These are phyloP conservation scores for Colletotrichum viniferum DNA, from an alignment of 2,329 filamentous ascomycete species.

Conservation along the genomic window DNA sequence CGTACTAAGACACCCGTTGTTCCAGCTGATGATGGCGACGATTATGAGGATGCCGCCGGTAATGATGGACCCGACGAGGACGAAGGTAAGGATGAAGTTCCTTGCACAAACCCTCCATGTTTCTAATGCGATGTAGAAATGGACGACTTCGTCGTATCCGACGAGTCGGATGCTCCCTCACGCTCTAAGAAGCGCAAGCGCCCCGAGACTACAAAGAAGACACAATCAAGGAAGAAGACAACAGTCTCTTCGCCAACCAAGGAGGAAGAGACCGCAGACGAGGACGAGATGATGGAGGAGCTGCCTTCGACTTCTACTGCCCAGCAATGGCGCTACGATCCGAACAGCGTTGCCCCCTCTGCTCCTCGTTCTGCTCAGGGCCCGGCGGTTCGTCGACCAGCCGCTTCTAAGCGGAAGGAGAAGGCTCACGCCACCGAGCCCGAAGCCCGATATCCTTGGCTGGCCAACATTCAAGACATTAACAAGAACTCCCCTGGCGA, in stretches of 20 bases:
- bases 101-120: neutral
- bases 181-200: constrained; percentile 78
- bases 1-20: constrained; percentile 57
- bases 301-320: constrained; percentile 72
- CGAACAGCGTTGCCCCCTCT: constrained; percentile 45
- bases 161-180: constrained; percentile 76
- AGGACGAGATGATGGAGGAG: constrained; percentile 61
- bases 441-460: constrained; percentile 86
- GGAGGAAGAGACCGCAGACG: constrained; percentile 43
- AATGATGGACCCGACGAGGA: constrained; percentile 66
- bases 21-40: constrained; percentile 69
- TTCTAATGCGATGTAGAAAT: constrained; percentile 54
- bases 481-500: constrained; percentile 79
- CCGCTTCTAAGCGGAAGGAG: constrained; percentile 46
- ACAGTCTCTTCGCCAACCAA: constrained; percentile 55
- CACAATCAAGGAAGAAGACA: constrained; percentile 65
- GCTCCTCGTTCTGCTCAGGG: constrained; percentile 8
- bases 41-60: constrained; percentile 72
- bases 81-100: constrained; percentile 50
- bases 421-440: constrained; percentile 85
- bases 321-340: constrained; percentile 77
- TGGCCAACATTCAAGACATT: constrained; percentile 84
- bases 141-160: constrained; percentile 86
- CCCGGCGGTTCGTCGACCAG: constrained; percentile 20
- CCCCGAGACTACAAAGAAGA: constrained; percentile 48